A percentile compares a stretch with the other conserved stretches of the same genome.
Conservation (phyloP, 495 filamentous ascomycete genomes). For the Gamarada debralockiae region DNA sequence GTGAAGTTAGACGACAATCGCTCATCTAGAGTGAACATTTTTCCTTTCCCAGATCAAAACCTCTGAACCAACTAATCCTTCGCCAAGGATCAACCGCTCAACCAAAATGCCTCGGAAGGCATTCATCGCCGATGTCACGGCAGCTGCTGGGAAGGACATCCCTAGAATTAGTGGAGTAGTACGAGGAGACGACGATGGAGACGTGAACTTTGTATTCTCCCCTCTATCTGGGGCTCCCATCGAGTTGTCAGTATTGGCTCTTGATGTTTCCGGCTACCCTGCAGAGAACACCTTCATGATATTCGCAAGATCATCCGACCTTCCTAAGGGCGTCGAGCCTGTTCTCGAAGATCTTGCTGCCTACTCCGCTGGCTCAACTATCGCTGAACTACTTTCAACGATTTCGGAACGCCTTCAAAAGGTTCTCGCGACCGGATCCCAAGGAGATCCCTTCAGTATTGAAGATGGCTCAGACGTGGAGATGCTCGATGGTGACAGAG, state of each 20-base stretch:
- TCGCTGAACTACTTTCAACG: conserved; percentile 9
- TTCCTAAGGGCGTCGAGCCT: conserved; percentile 19
- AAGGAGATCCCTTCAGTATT: conserved; percentile 31
- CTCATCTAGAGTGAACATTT: too few relatives aligned
- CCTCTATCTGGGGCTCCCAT: conserved; percentile 16
- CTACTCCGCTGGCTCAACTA: conserved; percentile 9
- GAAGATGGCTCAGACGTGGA: conserved; percentile 33
- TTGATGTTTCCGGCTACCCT: conserved; percentile 29
- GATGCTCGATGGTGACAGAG: conserved; percentile 23
- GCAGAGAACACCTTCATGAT: conserved; percentile 27
- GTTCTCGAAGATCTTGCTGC: conserved; percentile 22
- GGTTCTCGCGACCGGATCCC: conserved; percentile 27
- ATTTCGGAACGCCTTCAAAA: conserved; percentile 25
- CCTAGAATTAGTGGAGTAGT: conserved; percentile 15
- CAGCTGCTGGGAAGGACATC: conserved; percentile 3
- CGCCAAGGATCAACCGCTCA: neutral
- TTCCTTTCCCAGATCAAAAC: too few relatives aligned
- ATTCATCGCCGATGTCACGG: conserved; percentile 20
- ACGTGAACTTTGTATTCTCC: conserved; percentile 15
- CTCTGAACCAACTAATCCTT: neutral
- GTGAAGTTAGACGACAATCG: too few relatives aligned
- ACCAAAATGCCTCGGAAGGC: conserved; percentile 28
- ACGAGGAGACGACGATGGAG: conserved; percentile 23
- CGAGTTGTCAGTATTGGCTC: conserved; percentile 15
- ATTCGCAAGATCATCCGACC: conserved; percentile 35